Conservation (phyloP, 306 rosid species). For the Cicer cuneatum region DNA sequence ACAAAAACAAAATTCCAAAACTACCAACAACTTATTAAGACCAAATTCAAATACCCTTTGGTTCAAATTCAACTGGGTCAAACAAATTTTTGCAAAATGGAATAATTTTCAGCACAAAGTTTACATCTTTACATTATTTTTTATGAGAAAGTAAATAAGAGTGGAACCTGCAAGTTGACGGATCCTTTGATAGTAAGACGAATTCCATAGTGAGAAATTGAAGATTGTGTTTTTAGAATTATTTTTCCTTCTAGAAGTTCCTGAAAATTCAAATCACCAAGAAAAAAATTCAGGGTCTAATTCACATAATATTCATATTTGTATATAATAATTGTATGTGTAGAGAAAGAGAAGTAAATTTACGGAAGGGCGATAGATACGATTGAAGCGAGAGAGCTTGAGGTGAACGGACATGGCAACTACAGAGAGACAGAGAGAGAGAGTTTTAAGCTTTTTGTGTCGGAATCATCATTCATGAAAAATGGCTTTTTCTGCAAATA, state of each 20-base stretch:
- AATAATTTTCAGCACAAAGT: neutral
- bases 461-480: neutral
- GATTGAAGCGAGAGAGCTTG: slow-evolving; percentile 73
- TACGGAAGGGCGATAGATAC: slow-evolving; percentile 87
- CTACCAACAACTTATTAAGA: neutral
- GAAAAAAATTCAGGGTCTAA: neutral
- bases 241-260: slow-evolving; percentile 78
- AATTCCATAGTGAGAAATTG: slow-evolving; percentile 80
- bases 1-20: neutral
- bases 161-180: slow-evolving; percentile 77
- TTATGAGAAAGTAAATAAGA: slow-evolving; percentile 30
- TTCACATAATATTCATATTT: neutral
- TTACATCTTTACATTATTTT: slow-evolving; percentile 1
- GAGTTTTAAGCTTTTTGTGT: neutral
- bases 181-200: slow-evolving; percentile 75
- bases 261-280: slow-evolving; percentile 55
- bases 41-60: slow-evolving; percentile 13
- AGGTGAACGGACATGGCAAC: slow-evolving; percentile 72
- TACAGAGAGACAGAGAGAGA: neutral
- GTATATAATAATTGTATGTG: neutral
- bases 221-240: slow-evolving; percentile 62
- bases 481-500: neutral
- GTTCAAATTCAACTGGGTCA: neutral
- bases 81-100: neutral
- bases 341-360: neutral